Conservation (phyloP, 495 filamentous ascomycete species). For the Lindgomyces ingoldianus region DNA sequence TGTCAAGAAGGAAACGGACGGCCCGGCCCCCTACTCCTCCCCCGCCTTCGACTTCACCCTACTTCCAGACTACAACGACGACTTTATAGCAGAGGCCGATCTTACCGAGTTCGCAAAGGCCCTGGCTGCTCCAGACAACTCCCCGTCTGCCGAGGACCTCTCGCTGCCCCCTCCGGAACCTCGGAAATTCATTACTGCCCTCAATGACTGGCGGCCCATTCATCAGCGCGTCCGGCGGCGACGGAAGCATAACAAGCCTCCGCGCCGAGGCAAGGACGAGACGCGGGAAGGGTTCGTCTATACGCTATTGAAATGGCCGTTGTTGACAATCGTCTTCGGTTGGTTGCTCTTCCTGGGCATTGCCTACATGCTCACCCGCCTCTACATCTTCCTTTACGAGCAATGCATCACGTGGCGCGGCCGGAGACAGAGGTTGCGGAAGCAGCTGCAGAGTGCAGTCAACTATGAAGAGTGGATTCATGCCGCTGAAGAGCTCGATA, state of each 20-base stretch:
- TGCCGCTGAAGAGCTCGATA: conserved; percentile 77
- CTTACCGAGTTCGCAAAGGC: conserved; percentile 47
- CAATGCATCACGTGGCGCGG: conserved; percentile 75
- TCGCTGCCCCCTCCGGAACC: conserved; percentile 26
- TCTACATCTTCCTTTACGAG: conserved; percentile 90
- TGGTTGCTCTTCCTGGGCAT: conserved; percentile 72
- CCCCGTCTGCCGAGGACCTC: conserved; percentile 46
- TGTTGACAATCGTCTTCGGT: conserved; percentile 72
- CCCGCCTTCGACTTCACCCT: conserved; percentile 43
- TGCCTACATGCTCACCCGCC: conserved; percentile 76
- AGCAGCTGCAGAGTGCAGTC: conserved; percentile 65
- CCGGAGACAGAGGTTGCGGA: conserved; percentile 66
- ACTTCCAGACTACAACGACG: conserved; percentile 48
- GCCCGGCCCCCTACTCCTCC: conserved; percentile 34
- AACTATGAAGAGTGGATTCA: conserved; percentile 80
- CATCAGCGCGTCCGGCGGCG: conserved; percentile 46
- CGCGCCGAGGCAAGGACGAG: conserved; percentile 68
- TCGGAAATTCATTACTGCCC: conserved; percentile 48
- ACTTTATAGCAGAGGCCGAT: conserved; percentile 46
- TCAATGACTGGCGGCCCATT: conserved; percentile 52
- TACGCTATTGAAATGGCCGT: conserved; percentile 84
- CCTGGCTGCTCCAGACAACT: conserved; percentile 46
- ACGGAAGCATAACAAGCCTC: conserved; percentile 41
- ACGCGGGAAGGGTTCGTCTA: conserved; percentile 93
- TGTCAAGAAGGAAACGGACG: conserved; percentile 41